phyloP scores from a whole-genome alignment of 352 stramenopile genomes.

The Globisporangium sylvaticum region DNA sequence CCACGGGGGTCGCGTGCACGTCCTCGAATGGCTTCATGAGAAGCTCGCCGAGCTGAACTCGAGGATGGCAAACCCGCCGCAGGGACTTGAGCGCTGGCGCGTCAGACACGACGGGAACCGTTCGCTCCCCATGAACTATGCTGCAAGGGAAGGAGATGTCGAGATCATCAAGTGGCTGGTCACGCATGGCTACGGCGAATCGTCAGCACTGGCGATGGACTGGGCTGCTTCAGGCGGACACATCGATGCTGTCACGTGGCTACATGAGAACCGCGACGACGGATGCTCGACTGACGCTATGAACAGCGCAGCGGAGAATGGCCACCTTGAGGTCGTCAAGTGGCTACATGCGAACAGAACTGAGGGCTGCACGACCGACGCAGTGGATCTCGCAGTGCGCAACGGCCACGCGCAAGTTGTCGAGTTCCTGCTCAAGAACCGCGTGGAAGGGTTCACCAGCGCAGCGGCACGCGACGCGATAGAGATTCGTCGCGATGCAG shows the following conservation, averaged over 20 bases:
- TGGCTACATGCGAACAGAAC: background rate
- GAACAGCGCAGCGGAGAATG: background rate
- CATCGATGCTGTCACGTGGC: no score
- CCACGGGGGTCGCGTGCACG: background rate
- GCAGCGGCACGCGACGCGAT: background rate
- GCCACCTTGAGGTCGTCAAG: background rate
- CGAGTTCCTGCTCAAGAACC: background rate
- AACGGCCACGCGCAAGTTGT: background rate
- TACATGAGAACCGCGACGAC: background rate
- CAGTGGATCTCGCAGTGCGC: background rate
- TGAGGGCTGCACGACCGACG: background rate
- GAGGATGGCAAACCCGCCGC: background rate
- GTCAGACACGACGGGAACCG: no score
- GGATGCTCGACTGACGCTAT: no score
- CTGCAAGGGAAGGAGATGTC: background rate
- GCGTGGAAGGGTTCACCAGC: background rate
- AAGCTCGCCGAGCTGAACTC: background rate
- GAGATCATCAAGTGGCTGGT: background rate
- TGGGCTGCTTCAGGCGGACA: background rate
- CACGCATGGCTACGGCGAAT: background rate
- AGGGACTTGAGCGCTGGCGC: no score
- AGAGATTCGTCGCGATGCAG: background rate
- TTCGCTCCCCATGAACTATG: background rate
- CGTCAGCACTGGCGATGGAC: background rate
- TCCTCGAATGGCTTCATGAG: background rate